These are phyloP conservation scores for Beta lomatogona DNA, from an alignment of 179 eudicot genomes.

Conservation along the genomic window DNA sequence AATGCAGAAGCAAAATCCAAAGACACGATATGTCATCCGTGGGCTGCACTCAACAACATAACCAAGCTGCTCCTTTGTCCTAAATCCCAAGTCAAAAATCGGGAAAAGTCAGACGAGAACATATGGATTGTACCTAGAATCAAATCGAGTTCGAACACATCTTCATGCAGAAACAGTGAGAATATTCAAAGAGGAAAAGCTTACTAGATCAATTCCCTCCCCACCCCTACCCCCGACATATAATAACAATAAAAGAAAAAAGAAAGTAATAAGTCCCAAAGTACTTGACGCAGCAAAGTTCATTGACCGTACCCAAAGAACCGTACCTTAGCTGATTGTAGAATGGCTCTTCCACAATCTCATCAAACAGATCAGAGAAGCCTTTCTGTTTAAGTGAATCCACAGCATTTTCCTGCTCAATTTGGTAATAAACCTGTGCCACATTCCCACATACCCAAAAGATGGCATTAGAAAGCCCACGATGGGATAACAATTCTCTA, in stretches of 20 bases:
- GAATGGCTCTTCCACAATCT: conserved; percentile 90
- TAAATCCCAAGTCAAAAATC: conserved; percentile 29
- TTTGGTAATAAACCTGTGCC: conserved; percentile 88
- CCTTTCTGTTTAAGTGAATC: conserved; percentile 63
- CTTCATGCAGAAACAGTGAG: not conserved
- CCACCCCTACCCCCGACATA: not conserved
- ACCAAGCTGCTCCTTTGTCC: conserved; percentile 99
- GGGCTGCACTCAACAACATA: conserved; percentile 89
- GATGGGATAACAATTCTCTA: not conserved
- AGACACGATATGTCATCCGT: conserved; percentile 73
- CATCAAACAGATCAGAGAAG: conserved; percentile 83
- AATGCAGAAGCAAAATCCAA: conserved; percentile 89
- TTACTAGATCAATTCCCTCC: not conserved
- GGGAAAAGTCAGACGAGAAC: conserved; percentile 12
- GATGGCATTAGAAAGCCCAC: not conserved
- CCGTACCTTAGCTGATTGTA: conserved; percentile 89
- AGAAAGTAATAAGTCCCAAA: not conserved
- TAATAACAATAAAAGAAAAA: not conserved
- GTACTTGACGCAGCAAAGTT: not conserved
- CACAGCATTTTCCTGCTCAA: conserved; percentile 74
- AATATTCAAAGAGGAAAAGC: not conserved
- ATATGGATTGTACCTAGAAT: not conserved
- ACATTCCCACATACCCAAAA: conserved; percentile 25
- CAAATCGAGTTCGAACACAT: not conserved
- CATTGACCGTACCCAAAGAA: not conserved